Percentiles rank a stretch among this genome's conserved stretches.
These are phyloP conservation scores for Pinus taeda DNA, from an alignment of 75 land plant genomes.

Conservation along the genomic window DNA sequence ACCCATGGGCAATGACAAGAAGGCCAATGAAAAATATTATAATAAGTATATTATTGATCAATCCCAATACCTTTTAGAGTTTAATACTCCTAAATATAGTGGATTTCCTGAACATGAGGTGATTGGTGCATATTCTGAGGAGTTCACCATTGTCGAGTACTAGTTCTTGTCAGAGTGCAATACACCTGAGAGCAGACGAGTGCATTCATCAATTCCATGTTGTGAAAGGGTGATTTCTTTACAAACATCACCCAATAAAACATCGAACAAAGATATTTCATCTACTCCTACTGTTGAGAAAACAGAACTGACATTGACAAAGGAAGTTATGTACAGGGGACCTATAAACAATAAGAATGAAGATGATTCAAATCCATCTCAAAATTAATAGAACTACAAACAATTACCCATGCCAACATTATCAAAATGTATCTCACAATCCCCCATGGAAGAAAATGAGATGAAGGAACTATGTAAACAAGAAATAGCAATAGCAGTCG, in stretches of 20 bases:
- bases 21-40: not conserved
- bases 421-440: not conserved
- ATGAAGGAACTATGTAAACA: not conserved
- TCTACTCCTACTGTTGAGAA: not conserved
- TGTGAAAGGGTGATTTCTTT: conserved; percentile 7
- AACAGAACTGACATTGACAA: not conserved
- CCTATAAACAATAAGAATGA: not conserved
- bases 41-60: not conserved
- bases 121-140: not conserved
- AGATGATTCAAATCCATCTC: not conserved
- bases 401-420: not conserved
- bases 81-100: not conserved
- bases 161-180: not conserved
- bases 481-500: not conserved
- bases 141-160: not conserved
- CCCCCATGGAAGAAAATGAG: not conserved
- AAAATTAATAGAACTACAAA: not conserved
- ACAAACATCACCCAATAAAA: not conserved
- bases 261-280: not conserved
- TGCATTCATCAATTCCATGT: not conserved
- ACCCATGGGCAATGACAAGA: not conserved
- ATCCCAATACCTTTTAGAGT: conserved; percentile 1
- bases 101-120: too few relatives aligned
- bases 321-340: not conserved
- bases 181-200: not conserved